Percentiles rank a stretch among this genome's conserved stretches.
These are phyloP conservation scores for Xylona heveae DNA, from an alignment of 495 filamentous ascomycete species.

Conservation along the genomic window DNA sequence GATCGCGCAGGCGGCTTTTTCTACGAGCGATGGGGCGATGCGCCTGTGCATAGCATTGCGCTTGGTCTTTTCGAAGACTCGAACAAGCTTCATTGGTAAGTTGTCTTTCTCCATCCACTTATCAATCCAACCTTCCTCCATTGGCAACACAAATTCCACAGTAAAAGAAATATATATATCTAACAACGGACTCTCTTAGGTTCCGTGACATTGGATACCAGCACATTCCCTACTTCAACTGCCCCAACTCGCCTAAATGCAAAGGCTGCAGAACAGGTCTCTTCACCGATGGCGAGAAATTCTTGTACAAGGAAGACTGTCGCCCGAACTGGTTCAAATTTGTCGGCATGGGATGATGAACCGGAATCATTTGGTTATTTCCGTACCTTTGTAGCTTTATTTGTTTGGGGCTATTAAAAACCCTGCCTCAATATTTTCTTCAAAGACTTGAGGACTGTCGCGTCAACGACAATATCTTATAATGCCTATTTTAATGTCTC, in stretches of 20 bases:
- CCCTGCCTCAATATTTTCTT: too few species aligned
- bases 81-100: conserved; percentile 85
- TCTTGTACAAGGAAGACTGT: conserved; percentile 80
- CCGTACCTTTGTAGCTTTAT: too few species aligned
- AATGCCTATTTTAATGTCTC: too few species aligned
- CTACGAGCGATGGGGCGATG: conserved; percentile 98
- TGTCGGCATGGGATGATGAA: conserved; percentile 63
- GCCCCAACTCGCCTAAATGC: conserved; percentile 90
- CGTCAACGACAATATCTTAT: too few species aligned
- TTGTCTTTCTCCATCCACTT: conserved; percentile 6
- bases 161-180: too few species aligned
- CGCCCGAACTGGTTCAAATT: conserved; percentile 93
- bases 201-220: conserved; percentile 99
- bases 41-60: conserved; percentile 92
- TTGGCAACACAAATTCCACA: background rate
- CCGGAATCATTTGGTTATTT: too few species aligned
- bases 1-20: conserved; percentile 94
- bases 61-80: conserved; percentile 81
- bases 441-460: too few species aligned
- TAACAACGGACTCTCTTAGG: too few species aligned
- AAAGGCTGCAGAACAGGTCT: conserved; percentile 66
- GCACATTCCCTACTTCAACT: conserved; percentile 97
- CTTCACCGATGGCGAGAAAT: conserved; percentile 72
- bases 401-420: too few species aligned
- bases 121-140: background rate